A percentile compares a stretch with the other conserved stretches of the same genome.
Evolutionary conservation across 768 basidiomycete species (phyloP).

Genomic region (Pholiota molesta): DNA sequence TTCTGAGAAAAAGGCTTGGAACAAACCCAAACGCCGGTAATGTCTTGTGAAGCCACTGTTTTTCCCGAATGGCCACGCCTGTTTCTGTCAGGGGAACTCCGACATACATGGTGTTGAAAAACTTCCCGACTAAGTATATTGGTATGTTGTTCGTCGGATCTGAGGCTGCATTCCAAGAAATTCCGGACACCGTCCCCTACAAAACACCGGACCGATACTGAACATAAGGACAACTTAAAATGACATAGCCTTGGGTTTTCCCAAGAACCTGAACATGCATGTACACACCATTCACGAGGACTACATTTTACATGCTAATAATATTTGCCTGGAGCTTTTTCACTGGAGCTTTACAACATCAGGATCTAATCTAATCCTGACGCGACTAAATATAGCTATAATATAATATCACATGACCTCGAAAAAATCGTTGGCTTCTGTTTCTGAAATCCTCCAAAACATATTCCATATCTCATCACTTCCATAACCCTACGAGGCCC

Average conservation of each 20-base stretch:
- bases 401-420: constrained; percentile 7
- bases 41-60: background rate
- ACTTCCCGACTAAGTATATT: background rate
- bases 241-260: background rate
- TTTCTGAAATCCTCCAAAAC: background rate
- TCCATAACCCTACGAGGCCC: background rate
- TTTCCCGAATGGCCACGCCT: constrained; percentile 1
- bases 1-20: background rate
- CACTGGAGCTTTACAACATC: too few species aligned
- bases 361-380: background rate
- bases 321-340: too few species aligned
- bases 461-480: background rate
- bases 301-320: too few species aligned
- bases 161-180: background rate
- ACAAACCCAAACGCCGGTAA: constrained; percentile 1
- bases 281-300: too few species aligned
- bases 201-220: background rate
- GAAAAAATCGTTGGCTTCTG: background rate
- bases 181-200: background rate
- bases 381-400: background rate
- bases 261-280: too few species aligned
- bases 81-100: background rate
- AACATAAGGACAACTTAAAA: background rate
- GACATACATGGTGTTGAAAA: constrained; percentile 1
- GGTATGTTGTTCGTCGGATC: background rate